Percentiles rank a stretch among this genome's conserved stretches.
These are phyloP conservation scores for Debaryomyces nepalensis DNA, from an alignment of 1,139 yeast genomes.

Conservation along the genomic window DNA sequence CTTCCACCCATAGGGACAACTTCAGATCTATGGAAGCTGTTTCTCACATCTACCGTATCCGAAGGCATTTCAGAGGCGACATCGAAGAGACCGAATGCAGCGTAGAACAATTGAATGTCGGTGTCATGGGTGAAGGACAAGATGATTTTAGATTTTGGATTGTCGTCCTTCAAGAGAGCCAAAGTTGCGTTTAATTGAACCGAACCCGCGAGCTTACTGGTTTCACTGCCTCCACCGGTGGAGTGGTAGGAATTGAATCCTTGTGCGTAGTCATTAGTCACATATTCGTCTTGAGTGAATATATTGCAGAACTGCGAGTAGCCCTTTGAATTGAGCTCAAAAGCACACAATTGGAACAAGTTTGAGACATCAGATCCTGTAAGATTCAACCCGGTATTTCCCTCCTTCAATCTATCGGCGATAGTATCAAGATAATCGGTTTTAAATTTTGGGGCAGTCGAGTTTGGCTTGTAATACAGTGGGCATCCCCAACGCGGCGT, in stretches of 20 bases:
- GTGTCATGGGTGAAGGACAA: constrained; percentile 61
- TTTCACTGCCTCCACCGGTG: constrained; percentile 54
- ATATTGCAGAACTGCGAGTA: constrained; percentile 53
- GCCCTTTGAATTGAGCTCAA: constrained; percentile 56
- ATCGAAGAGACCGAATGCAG: constrained; percentile 53
- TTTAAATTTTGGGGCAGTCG: constrained; percentile 23
- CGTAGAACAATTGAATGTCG: constrained; percentile 51
- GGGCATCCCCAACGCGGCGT: constrained; percentile 36
- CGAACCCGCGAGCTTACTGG: constrained; percentile 33
- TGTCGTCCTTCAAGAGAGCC: constrained; percentile 33
- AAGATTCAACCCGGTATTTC: constrained; percentile 45
- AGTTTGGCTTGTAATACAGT: constrained; percentile 19
- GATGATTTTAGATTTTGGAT: constrained; percentile 33
- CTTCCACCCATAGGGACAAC: constrained; percentile 63
- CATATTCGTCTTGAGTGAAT: constrained; percentile 55
- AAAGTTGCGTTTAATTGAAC: constrained; percentile 47
- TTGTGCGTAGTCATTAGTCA: constrained; percentile 45
- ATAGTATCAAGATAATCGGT: constrained; percentile 41
- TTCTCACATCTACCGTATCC: constrained; percentile 39
- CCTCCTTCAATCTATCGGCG: constrained; percentile 41
- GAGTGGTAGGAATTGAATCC: constrained; percentile 53
- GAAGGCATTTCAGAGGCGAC: constrained; percentile 37
- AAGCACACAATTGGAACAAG: constrained; percentile 54
- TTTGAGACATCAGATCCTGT: constrained; percentile 45
- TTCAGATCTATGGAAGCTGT: constrained; percentile 51